Base-by-base conservation (phyloP, 441 rosid species). In the Raphanus hybrid region DNA sequence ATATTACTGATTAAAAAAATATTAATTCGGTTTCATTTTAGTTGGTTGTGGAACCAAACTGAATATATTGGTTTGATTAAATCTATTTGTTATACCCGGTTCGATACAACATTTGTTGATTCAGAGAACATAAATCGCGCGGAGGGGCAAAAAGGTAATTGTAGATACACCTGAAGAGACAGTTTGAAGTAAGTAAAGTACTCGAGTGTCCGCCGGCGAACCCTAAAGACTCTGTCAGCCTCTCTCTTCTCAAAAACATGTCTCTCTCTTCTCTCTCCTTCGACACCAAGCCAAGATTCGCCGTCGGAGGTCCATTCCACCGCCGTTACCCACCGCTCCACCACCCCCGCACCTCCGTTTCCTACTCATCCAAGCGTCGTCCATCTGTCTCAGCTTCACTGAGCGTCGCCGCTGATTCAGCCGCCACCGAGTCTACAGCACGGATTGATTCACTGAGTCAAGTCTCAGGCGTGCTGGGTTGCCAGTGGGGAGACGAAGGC, bases 401-500 rank as follows among this genome's bases (percentile, higher is more conserved):
- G 59, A 84, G 82, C 71, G 77, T 82, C 16, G 6, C 83, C 7
- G 78, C 88, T 35, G 86, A 87, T 71, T 75, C 95, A 7, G 77
- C 83, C 59, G 54, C 86, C 71, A 71, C 78, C 37, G 86, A 86
- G 75, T 71, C 87, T 0, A 70, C 73, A 2, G 64, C 43, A 67
- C 88, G 97, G 23, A 87, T 92, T 77, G 88, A 71, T 2, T 90
- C 96, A 5, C 87, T 95, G 74, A 88, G 96, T 68, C 98, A 91
- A 83, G 98, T 92, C 1, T 89, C 99, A 2, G 99, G 94, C 68
- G 99, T 95, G 14, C 74, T 94, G 39, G 97, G 98, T 32, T 84
- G 85, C 39, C 99, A 92, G 74, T 92, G 99, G 98, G 98, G 99
- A 1, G 98, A 91, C 70, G 98, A 95, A 74, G 99, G 98, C 67